Conservation (phyloP, 768 basidiomycete species). For the Neoboletus brunneissimus region DNA sequence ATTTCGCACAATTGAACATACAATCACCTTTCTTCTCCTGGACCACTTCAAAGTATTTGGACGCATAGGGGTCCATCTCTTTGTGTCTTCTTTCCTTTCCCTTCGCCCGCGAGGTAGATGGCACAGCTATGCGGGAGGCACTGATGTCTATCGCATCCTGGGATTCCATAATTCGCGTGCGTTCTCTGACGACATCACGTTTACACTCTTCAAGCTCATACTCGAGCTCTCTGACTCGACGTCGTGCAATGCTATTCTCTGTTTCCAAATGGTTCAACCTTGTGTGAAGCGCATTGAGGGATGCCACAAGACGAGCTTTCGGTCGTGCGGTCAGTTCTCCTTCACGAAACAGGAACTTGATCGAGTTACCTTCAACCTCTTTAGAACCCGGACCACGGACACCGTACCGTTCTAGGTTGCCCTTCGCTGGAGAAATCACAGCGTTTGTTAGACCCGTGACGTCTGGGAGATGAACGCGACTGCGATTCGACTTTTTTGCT, state of each 20-base stretch:
- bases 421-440: constrained; percentile 68
- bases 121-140: constrained; percentile 11
- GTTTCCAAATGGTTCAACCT: constrained; percentile 73
- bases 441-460: constrained; percentile 82
- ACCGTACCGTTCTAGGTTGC: constrained; percentile 47
- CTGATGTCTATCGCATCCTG: constrained; percentile 39
- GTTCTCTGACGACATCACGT: constrained; percentile 69
- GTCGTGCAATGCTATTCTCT: constrained; percentile 78
- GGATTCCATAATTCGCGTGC: constrained; percentile 58
- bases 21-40: constrained; percentile 85
- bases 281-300: constrained; percentile 59
- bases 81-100: constrained; percentile 32
- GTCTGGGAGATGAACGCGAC: constrained; percentile 66
- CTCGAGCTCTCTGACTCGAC: constrained; percentile 85
- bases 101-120: constrained; percentile 24
- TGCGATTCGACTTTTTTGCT: constrained; percentile 28
- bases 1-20: neutral
- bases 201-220: constrained; percentile 81
- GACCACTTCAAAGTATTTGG: constrained; percentile 71
- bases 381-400: constrained; percentile 48
- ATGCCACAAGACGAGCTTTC: constrained; percentile 59
- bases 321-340: neutral
- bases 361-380: constrained; percentile 61
- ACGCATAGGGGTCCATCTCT: constrained; percentile 37
- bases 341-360: neutral